Conservation (phyloP, 192 early-diverging fungal species). For the Coemansia sp. region DNA sequence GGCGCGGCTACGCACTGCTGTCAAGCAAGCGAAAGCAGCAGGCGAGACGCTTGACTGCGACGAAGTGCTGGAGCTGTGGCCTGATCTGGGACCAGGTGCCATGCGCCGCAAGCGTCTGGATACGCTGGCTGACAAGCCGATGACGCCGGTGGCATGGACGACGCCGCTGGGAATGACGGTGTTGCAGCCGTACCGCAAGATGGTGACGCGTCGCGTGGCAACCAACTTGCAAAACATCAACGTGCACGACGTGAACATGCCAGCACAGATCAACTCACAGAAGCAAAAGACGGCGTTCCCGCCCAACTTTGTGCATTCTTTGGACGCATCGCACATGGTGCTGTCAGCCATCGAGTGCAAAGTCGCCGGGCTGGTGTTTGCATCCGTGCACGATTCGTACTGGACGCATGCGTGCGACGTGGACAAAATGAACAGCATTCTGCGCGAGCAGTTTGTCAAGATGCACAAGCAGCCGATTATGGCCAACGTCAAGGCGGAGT, state of each 20-base stretch:
- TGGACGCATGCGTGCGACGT: conserved; percentile 96
- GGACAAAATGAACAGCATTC: conserved; percentile 76
- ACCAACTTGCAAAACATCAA: conserved; percentile 80
- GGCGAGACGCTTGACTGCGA: conserved; percentile 17
- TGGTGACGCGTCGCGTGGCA: conserved; percentile 60
- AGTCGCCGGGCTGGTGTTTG: conserved; percentile 76
- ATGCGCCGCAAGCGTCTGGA: conserved; percentile 35
- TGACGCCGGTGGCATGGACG: conserved; percentile 95
- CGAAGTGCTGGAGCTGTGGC: conserved; percentile 24
- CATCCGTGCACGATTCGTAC: conserved; percentile 96
- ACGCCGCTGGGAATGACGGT: conserved; percentile 91
- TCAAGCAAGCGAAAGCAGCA: conserved; percentile 14
- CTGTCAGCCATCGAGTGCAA: conserved; percentile 88
- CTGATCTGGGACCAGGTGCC: conserved; percentile 40
- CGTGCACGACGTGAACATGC: conserved; percentile 66
- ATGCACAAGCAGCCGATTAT: conserved; percentile 85
- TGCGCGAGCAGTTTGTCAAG: conserved; percentile 88
- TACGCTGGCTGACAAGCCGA: conserved; percentile 58
- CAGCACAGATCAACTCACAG: conserved; percentile 79
- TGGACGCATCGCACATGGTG: conserved; percentile 97
- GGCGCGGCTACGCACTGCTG: conserved; percentile 25
- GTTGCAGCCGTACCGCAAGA: conserved; percentile 94
- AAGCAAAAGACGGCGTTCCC: conserved; percentile 98
- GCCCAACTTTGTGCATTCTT: conserved; percentile 97
- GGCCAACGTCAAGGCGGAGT: conserved; percentile 78